Conservation (phyloP, 768 basidiomycete species). For the Pleurotus sapidus region DNA sequence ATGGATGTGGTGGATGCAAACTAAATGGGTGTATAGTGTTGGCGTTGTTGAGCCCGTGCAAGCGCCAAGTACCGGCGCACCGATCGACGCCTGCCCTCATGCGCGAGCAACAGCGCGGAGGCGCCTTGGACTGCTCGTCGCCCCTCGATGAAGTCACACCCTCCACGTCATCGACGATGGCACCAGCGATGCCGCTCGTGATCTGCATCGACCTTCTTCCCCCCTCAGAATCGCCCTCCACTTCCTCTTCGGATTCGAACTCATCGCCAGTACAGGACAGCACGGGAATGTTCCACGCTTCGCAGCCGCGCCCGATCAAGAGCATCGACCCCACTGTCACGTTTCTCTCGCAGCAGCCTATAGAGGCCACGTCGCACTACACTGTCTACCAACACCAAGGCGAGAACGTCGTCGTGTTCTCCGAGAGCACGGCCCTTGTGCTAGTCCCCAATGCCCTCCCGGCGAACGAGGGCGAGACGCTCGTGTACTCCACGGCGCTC, state of each 20-base stretch:
- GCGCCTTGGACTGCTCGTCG: slow-evolving; percentile 2
- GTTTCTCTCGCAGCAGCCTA: slow-evolving; percentile 46
- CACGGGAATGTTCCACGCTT: slow-evolving; percentile 32
- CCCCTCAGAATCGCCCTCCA: not conserved
- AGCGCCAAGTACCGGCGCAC: slow-evolving; percentile 20
- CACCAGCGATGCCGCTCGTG: slow-evolving; percentile 26
- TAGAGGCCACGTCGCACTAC: slow-evolving; percentile 54
- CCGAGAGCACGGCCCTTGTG: slow-evolving; percentile 41
- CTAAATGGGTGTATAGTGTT: no score
- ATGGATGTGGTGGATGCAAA: no score
- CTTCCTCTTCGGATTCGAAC: slow-evolving; percentile 9
- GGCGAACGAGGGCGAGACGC: slow-evolving; percentile 21
- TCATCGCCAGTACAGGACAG: slow-evolving; percentile 8
- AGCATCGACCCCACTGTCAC: slow-evolving; percentile 69
- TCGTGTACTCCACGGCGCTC: slow-evolving; percentile 58
- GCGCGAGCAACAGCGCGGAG: slow-evolving; percentile 2
- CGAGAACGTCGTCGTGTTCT: slow-evolving; percentile 46
- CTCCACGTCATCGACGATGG: not conserved
- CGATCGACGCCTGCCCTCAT: slow-evolving; percentile 11
- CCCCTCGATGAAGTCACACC: slow-evolving; percentile 5
- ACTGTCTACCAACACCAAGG: slow-evolving; percentile 36
- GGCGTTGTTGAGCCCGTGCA: slow-evolving; percentile 40
- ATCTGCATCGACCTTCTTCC: slow-evolving; percentile 48
- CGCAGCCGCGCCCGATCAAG: slow-evolving; percentile 48
- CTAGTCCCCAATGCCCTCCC: slow-evolving; percentile 20